Percentiles rank a stretch among this genome's conserved stretches.
phyloP scores from a whole-genome alignment of 768 basidiomycete species.

The Lentinula edodes region DNA sequence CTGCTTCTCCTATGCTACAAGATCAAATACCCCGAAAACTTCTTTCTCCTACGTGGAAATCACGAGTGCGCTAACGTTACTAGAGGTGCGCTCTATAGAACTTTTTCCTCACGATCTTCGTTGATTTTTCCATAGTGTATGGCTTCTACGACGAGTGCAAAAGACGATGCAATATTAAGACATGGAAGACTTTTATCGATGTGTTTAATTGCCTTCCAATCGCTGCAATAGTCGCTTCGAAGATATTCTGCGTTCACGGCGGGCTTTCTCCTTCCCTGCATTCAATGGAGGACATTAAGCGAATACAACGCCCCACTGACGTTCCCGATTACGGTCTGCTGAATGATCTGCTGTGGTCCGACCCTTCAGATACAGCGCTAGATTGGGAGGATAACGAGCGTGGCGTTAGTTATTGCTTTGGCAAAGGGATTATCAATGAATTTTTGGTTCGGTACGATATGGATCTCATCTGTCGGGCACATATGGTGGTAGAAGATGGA shows the following conservation, averaged over 20 bases:
- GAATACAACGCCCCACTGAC: conserved; percentile 96
- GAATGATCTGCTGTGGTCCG: conserved; percentile 97
- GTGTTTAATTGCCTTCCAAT: conserved; percentile 99
- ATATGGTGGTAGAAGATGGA: conserved; percentile 99
- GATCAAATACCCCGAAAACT: conserved; percentile 99
- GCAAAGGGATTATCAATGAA: conserved; percentile 94
- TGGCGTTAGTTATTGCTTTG: conserved; percentile 98
- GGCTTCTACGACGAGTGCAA: conserved; percentile 99
- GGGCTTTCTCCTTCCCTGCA: conserved; percentile 90
- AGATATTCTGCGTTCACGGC: conserved; percentile 99
- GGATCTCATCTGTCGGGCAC: conserved; percentile 98
- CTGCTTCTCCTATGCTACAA: conserved; percentile 96
- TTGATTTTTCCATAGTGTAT: conserved; percentile 59
- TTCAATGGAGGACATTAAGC: conserved; percentile 98
- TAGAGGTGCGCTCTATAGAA: conserved; percentile 58
- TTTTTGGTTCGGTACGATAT: conserved; percentile 95
- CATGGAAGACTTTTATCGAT: conserved; percentile 99
- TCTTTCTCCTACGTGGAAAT: conserved; percentile 95
- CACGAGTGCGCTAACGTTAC: conserved; percentile 99
- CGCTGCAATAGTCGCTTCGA: conserved; percentile 96
- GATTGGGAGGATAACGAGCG: conserved; percentile 99
- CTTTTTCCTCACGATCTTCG: conserved; percentile 8
- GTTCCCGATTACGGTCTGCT: conserved; percentile 97
- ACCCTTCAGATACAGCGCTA: conserved; percentile 93
- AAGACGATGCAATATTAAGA: conserved; percentile 98